Conservation (phyloP, 2,329 filamentous ascomycete species). For the Alternaria gaisen region DNA sequence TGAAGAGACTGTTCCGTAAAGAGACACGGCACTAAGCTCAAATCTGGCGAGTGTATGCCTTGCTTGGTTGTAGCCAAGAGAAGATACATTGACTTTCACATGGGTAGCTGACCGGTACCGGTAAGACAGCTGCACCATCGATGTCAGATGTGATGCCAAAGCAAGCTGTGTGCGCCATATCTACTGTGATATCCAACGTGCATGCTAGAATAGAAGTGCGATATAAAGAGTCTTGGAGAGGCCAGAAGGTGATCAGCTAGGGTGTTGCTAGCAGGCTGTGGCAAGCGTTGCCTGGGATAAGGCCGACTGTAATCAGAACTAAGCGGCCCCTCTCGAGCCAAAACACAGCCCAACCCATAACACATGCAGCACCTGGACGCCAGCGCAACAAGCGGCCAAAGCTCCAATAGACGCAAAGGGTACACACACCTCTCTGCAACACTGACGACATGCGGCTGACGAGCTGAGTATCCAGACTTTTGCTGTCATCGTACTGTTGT, state of each 20-base stretch:
- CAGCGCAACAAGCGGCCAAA: constrained; percentile 25
- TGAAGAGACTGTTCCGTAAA: not conserved
- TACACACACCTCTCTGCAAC: constrained; percentile 19
- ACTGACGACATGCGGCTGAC: constrained; percentile 34
- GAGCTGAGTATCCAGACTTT: constrained; percentile 24
- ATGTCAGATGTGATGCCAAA: constrained; percentile 18
- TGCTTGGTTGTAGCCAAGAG: constrained; percentile 7
- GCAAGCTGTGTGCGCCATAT: not conserved
- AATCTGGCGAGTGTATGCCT: not conserved
- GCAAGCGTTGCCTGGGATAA: constrained; percentile 19
- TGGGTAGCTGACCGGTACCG: constrained; percentile 21
- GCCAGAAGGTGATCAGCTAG: constrained; percentile 2
- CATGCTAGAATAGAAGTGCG: not conserved
- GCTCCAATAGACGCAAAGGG: constrained; percentile 26
- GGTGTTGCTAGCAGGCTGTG: constrained; percentile 18
- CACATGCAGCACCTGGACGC: constrained; percentile 18
- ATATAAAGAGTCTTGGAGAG: not conserved
- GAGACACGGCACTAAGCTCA: not conserved
- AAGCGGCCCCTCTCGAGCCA: constrained; percentile 19
- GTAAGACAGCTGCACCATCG: constrained; percentile 17
- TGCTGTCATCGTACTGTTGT: constrained; percentile 4
- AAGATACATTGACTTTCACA: constrained; percentile 11
- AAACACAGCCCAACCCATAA: constrained; percentile 33
- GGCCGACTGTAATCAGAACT: too few relatives aligned
- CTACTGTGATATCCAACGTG: not conserved